Base-by-base conservation (phyloP, 306 rosid species). In the Abrus pulchellus region DNA sequence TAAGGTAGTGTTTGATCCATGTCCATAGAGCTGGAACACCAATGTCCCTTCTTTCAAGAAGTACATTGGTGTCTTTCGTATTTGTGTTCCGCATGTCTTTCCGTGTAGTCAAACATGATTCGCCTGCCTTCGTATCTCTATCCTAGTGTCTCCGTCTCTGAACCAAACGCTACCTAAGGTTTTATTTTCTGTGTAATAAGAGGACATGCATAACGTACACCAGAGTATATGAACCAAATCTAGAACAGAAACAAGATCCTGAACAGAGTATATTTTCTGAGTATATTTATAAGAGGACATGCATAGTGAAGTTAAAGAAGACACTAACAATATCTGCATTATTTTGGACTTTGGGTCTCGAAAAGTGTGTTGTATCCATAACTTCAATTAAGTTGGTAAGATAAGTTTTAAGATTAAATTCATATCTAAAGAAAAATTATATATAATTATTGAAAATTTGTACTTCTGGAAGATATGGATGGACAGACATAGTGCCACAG, bases 261-360 rank as follows among this genome's bases (percentile, higher is more conserved):
- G 20, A 20, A 20, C 20, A 20, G 20, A 20, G 20, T 20, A 20
- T 20, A 20, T 20, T 20, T 20, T 20, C 20, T 20, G 20, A 20
- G 20, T 20, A 20, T 20, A 20, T 20, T 20, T 20, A 20, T 20
- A n/a, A n/a, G 20, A 20, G 20, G 20, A 20, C 20, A 20, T 20
- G 20, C 9, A 38, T 33, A 40, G 68, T 50, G 67, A 68, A 75
- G 67, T 68, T 68, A 56, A 49, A 68, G 41, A 57, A 27, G 56
- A 28, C 65, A 48, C 59, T 41, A 47, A 76, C 9, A 6, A 27
- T n/a, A 59, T 56, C 40, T 20, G 20, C 20, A 20, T 20, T 20
- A 20, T 20, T 3, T 3, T 29, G 57, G 3, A 49, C 29, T 52
- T 60, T 71, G 7, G 40, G 30, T 53, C 55, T 27, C 49, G 47